Evolutionary conservation across 2,329 filamentous ascomycete species (phyloP), one percentile per base, ranked within the genome.

Genomic region (Monosporascus sp.): DNA sequence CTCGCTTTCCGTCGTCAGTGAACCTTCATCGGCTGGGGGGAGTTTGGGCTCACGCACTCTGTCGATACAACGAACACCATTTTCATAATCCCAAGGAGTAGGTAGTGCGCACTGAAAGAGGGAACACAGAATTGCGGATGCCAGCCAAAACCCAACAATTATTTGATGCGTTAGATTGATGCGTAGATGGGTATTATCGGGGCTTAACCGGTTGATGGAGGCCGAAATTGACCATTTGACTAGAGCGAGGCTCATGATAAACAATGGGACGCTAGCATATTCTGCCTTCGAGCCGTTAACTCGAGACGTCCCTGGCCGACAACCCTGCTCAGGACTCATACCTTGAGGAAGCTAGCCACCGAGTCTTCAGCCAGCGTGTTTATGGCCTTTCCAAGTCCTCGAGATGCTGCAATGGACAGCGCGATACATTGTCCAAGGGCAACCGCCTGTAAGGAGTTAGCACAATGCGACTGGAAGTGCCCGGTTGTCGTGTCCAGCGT

Each of bases 41-140:
- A n/a, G 36, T n/a, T 3, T 38, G 17, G 36, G 36, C 17, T 39
- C 37, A 52, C 38, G 35, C 53, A 62, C 61, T 44, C 57, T 54
- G 24, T 64, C 48, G 20, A 64, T 52, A 9, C 60, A 62, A 14
- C 18, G 51, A 17, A 48, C 25, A 11, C 52, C 48, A 49, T 60
- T 35, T 20, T 62, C 6, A 50, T 57, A 62, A n/a, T 64, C 53
- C 61, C 61, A 64, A 6, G 61, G 60, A 9, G 50, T 50, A 3
- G 60, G 61, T 18, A 60, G 20, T 2, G 50, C 52, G 31, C 61
- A 62, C 50, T 62, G 59, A 35, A 64, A 64, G 6, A 64, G 50
- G 3, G 51, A 53, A 14, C 43, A 51, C 17, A 62, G 43, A 11
- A 59, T 46, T 0, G 56, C 50, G 8, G 57, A 52, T 6, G 58